Evolutionary conservation across 306 rosid species (phyloP), one percentile per base, ranked within the genome.

Genomic region (Cicer arietinum): DNA sequence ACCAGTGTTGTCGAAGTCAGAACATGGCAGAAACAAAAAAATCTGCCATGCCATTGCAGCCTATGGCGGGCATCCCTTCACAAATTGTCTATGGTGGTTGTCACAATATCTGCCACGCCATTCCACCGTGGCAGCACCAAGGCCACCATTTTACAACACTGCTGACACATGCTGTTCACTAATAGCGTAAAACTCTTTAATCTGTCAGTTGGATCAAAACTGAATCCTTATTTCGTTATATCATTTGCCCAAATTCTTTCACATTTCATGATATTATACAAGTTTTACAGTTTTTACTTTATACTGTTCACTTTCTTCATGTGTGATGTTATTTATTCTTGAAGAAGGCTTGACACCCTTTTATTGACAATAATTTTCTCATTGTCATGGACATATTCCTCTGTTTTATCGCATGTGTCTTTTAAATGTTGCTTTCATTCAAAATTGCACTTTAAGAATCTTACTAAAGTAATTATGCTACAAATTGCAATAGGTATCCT

Each of bases 381-480:
- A 3, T 53, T 2, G 16, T 47, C 20, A 41, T 40, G 44, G 45
- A 18, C 22, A 61, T 62, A 41, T 62, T 66, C 43, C 51, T 42
- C 22, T 71, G 35, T 73, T 73, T 63, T 54, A 13, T 11, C 54
- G 41, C 30, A 25, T 58, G 30, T 13, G 59, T 39, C 69, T 56
- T 65, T 72, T 8, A 52, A 5, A 41, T 48, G 52, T 22, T 14
- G 13, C 51, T 14, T 52, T 42, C 69, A 17, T 76, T 76, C 16
- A 57, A 68, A 68, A 52, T 37, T 68, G 16, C 37, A 30, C 3
- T 17, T 40, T 45, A 35, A 18, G 59, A 64, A 37, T 52, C 67
- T 12, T 39, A 13, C 47, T 14, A 46, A n/a, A 52, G 51, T 56
- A 69, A 77, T 57, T 76, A 22, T 60, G 83, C 71, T 80, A 42